Percentiles rank a stretch among this genome's conserved stretches.
phyloP scores from a whole-genome alignment of 1,284 basidiomycete species.

The Puccinia polysora region DNA sequence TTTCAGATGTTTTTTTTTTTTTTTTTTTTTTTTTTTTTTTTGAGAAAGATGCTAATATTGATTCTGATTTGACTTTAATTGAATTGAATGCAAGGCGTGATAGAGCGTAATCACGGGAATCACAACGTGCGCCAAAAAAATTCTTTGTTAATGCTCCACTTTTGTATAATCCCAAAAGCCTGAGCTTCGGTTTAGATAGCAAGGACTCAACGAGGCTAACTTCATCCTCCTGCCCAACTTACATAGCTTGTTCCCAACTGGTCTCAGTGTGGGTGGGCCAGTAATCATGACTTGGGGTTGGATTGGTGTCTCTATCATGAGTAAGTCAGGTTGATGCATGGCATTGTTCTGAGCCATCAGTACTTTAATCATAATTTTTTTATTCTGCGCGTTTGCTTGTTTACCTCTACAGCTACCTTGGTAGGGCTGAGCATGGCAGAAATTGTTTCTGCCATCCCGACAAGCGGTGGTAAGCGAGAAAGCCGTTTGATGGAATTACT shows the following conservation, averaged over 20 bases:
- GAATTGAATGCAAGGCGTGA: too few relatives aligned
- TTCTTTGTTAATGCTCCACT: neutral
- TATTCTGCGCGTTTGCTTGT: too few relatives aligned
- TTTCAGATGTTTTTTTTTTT: too few relatives aligned
- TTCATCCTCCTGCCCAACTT: constrained; percentile 56
- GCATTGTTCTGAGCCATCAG: too few relatives aligned
- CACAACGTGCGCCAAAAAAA: constrained; percentile 3
- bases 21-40: too few relatives aligned
- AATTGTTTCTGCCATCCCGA: constrained; percentile 60
- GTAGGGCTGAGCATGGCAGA: constrained; percentile 50
- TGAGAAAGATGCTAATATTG: neutral
- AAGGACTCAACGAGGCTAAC: too few relatives aligned
- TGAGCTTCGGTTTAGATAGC: too few relatives aligned
- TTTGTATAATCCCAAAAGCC: too few relatives aligned
- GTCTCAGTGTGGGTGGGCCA: constrained; percentile 20
- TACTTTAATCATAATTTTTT: too few relatives aligned
- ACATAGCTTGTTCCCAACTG: neutral
- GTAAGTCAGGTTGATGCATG: constrained; percentile 39
- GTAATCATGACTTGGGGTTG: constrained; percentile 56
- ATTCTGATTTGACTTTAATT: neutral
- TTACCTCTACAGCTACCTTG: constrained; percentile 46
- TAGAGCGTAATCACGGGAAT: constrained; percentile 22
- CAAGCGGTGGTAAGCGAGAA: constrained; percentile 69
- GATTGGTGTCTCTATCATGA: constrained; percentile 58
- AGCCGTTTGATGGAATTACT: too few relatives aligned